Conservation (phyloP, 768 basidiomycete species). For the Tephrocybe sp. region DNA sequence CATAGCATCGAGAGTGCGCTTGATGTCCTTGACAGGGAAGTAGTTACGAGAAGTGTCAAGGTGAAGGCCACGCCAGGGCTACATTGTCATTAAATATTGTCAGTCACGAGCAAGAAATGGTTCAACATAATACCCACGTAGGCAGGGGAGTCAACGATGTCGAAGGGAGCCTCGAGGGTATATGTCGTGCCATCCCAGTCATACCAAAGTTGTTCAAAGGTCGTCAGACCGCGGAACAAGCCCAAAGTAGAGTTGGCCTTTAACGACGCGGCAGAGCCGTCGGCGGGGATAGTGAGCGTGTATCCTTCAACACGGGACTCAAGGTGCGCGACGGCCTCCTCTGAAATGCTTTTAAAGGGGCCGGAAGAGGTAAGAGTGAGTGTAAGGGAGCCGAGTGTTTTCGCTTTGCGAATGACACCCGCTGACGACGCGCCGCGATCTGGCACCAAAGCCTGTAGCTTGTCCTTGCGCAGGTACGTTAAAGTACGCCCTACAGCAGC, state of each 20-base stretch:
- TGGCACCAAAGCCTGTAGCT: conserved; percentile 55
- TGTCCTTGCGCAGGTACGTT: conserved; percentile 45
- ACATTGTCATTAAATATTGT: too few species aligned
- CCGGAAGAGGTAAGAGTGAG: conserved; percentile 37
- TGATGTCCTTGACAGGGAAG: conserved; percentile 61
- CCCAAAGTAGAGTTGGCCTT: conserved; percentile 65
- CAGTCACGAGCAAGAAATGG: too few species aligned
- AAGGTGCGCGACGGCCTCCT: conserved; percentile 49
- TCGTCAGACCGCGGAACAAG: conserved; percentile 69
- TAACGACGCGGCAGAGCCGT: conserved; percentile 55
- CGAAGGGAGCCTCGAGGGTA: conserved; percentile 53
- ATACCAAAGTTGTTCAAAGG: conserved; percentile 73
- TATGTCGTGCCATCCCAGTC: conserved; percentile 48
- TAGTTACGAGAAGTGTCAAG: conserved; percentile 80
- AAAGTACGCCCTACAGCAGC: conserved; percentile 52
- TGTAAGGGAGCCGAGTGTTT: conserved; percentile 40
- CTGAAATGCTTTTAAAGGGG: conserved; percentile 44
- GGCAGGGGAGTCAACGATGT: conserved; percentile 60
- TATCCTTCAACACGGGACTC: conserved; percentile 63
- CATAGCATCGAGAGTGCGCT: conserved; percentile 74
- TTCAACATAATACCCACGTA: conserved; percentile 42
- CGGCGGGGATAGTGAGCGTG: conserved; percentile 50
- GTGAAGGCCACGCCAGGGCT: conserved; percentile 77
- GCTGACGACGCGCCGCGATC: conserved; percentile 58
- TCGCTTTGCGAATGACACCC: conserved; percentile 35